Percentiles rank a stretch among this genome's conserved stretches.
These are phyloP conservation scores for Dryadomyces quercivorus DNA, from an alignment of 2,329 filamentous ascomycete species.

Conservation along the genomic window DNA sequence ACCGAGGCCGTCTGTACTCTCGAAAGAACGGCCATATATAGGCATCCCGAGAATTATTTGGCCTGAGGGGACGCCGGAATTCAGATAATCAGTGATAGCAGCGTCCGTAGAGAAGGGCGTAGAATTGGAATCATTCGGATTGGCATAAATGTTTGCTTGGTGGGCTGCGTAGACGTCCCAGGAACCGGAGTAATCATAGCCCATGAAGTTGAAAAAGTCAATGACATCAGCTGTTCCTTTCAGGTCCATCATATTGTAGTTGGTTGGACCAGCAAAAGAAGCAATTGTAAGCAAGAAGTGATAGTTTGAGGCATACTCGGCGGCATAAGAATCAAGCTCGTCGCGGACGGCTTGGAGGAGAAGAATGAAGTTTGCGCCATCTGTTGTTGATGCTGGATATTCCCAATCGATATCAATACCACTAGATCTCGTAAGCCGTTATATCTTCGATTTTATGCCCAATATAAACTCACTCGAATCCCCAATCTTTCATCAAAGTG, in stretches of 20 bases:
- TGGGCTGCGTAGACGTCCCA: slow-evolving; percentile 55
- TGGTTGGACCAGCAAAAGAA: slow-evolving; percentile 31
- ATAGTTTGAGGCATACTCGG: slow-evolving; percentile 29
- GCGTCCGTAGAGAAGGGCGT: slow-evolving; percentile 60
- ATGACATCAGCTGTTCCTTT: slow-evolving; percentile 31
- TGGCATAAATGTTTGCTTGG: slow-evolving; percentile 57
- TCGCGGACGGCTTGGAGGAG: slow-evolving; percentile 31
- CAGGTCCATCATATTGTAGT: slow-evolving; percentile 36
- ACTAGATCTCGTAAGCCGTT: neutral
- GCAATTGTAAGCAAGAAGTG: slow-evolving; percentile 43
- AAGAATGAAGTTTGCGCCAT: slow-evolving; percentile 31
- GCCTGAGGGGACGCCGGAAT: slow-evolving; percentile 43
- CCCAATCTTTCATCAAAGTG: slow-evolving; percentile 58
- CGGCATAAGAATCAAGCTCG: slow-evolving; percentile 36
- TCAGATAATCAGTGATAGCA: slow-evolving; percentile 54
- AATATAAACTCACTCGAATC: slow-evolving; percentile 21
- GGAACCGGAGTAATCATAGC: slow-evolving; percentile 60
- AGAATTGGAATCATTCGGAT: slow-evolving; percentile 34
- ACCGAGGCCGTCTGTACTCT: slow-evolving; percentile 52
- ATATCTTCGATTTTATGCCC: neutral
- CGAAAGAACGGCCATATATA: slow-evolving; percentile 64
- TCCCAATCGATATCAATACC: slow-evolving; percentile 29
- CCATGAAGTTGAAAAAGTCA: slow-evolving; percentile 52
- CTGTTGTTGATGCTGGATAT: slow-evolving; percentile 22
- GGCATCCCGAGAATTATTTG: slow-evolving; percentile 73